These are phyloP conservation scores for Talaromyces sp. DNA, from an alignment of 2,329 filamentous ascomycete genomes.

Conservation along the genomic window DNA sequence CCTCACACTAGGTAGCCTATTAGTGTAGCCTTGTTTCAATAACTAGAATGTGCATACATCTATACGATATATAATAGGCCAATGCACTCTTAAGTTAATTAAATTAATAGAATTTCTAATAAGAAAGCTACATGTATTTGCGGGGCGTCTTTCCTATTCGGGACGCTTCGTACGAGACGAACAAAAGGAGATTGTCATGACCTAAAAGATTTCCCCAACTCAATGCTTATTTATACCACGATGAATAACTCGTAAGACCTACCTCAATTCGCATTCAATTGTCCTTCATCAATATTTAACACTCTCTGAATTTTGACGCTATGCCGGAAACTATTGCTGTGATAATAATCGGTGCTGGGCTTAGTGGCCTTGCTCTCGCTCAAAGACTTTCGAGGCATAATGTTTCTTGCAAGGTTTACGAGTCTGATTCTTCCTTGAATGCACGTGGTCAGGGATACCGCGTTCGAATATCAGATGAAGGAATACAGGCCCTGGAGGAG, in stretches of 20 bases:
- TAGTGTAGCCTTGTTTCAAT: too few species aligned
- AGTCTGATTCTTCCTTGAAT: background rate
- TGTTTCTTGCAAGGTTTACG: background rate
- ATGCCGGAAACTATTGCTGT: background rate
- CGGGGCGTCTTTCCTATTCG: background rate
- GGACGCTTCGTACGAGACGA: background rate
- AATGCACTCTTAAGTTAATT: background rate
- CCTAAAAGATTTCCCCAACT: background rate
- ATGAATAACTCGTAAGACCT: background rate
- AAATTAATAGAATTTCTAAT: background rate
- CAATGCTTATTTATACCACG: background rate
- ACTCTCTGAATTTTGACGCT: background rate
- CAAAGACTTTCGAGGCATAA: background rate
- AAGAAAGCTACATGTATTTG: background rate
- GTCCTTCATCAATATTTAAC: background rate
- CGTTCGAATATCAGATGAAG: conserved; percentile 2
- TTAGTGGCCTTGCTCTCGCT: background rate
- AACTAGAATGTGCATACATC: too few species aligned
- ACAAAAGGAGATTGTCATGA: background rate
- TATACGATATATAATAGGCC: too few species aligned
- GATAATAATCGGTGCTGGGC: background rate
- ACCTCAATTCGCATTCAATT: background rate
- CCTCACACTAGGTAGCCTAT: too few species aligned
- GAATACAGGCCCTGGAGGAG: conserved; percentile 1
- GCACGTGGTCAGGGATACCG: background rate